Evolutionary conservation across 2,329 filamentous ascomycete genomes (phyloP).

Genomic region (Raffaelea albimanens): DNA sequence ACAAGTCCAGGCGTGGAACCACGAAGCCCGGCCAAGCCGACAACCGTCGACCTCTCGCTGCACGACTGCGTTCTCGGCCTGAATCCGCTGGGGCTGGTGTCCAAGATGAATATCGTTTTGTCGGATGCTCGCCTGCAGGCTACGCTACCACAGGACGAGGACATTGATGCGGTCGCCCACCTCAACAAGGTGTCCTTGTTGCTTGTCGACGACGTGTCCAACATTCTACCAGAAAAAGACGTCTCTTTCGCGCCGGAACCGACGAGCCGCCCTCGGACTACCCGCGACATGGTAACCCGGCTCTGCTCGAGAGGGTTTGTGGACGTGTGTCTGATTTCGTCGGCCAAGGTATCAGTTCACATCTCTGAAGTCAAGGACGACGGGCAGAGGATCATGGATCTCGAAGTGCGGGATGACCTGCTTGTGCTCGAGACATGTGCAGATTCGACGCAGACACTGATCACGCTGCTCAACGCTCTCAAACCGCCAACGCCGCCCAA

Average conservation of each 20-base stretch:
- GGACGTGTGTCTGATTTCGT: constrained; percentile 77
- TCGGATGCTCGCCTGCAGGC: constrained; percentile 68
- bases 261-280: constrained; percentile 4
- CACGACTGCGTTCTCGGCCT: constrained; percentile 75
- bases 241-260: constrained; percentile 26
- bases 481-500: constrained; percentile 76
- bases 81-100: constrained; percentile 65
- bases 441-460: constrained; percentile 89
- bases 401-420: constrained; percentile 77
- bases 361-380: constrained; percentile 33
- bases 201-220: constrained; percentile 64
- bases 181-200: constrained; percentile 76
- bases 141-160: constrained; percentile 52
- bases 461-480: constrained; percentile 68
- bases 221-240: constrained; percentile 24
- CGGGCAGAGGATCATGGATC: constrained; percentile 58
- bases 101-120: constrained; percentile 71
- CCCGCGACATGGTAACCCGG: constrained; percentile 38
- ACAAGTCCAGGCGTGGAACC: constrained; percentile 16
- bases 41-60: constrained; percentile 65
- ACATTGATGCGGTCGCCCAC: constrained; percentile 54
- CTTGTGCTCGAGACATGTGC: constrained; percentile 91
- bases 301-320: constrained; percentile 66
- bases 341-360: constrained; percentile 60
- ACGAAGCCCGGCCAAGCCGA: constrained; percentile 36